Evolutionary conservation across 192 early-diverging fungal genomes (phyloP), one percentile per base, ranked within the genome.

Genomic region (Piromyces finnis): DNA sequence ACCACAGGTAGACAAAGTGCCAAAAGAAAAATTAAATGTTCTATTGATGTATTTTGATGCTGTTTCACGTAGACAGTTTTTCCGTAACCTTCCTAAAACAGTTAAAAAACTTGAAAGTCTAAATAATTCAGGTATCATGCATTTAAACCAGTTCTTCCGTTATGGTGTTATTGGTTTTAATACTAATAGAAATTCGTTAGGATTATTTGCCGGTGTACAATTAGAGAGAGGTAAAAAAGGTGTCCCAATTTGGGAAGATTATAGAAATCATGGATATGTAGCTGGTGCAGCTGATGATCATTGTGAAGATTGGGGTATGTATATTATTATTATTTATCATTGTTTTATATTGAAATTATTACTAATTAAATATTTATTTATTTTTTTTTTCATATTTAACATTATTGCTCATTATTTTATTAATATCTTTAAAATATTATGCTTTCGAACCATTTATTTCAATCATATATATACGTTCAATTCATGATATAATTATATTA

Each of bases 231-330:
- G 17, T 26, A 3, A 22, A 27, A 88, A 88, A 29, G 78, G 82
- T 17, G 79, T 86, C 5, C 89, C 89, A 2, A 85, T 90, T 77
- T 90, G 89, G 89, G 88, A 87, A 29, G 84, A 90, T 36, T 90
- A 85, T 78, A 81, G 86, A 35, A 87, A 90, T 51, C 85, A 83
- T 2, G 89, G 89, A 0, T 90, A 88, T 35, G 85, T 90, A 29
- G 87, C 89, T 0, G 84, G 87, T 5, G 85, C 86, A 0, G 79
- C 88, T 15, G 89, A 90, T 78, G 83, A 86, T 29, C 84, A 86
- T 5, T 90, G 89, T 29, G 85, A 88, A 5, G 87, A 88, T 82
- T 90, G 89, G 88, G 83, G 86, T 37, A 84, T 6, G 30, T 32
- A 6, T 32, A 32, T 32, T 32, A 32, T 9, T 32, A 6, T 32